Evolutionary conservation across 495 filamentous ascomycete genomes (phyloP), one percentile per base, ranked within the genome.

Genomic region (Annulohypoxylon stygium): DNA sequence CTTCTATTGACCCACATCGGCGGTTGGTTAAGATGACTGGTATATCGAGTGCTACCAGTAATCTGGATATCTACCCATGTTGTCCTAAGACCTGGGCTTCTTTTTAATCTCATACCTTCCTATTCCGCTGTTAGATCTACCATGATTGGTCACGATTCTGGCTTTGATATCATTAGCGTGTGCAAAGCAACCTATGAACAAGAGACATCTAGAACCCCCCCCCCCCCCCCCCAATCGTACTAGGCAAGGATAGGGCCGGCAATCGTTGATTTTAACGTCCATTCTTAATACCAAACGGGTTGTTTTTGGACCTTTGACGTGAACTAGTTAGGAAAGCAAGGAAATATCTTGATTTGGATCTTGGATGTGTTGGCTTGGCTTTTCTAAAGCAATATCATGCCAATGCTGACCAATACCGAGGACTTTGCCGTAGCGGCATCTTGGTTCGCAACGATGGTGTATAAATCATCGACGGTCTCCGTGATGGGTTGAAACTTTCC

Each of bases 221-320:
- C 20, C 0, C 20, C 20, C 47, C 20, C 12, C 8, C 45, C 20
- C 0, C 20, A 23, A 65, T 45, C 20, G 10, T 57, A 67, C 30
- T 58, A 23, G n/a, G 6, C n/a, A 48, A 50, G 30, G 34, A 59
- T 64, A 72, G 53, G 63, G 62, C 70, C 63, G 70, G 48, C 25
- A 68, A 25, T 45, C 51, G 70, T 37, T 71, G 62, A 71, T 61
- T 11, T 30, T 67, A 26, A 23, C 25, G 14, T 26, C 18, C 2
- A 45, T 18, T 43, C 30, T 0, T 25, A 34, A 18, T 20, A 45
- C 14, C 26, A 33, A 54, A 10, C 4, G 61, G 53, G n/a, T 2
- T 34, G 30, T 20, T 47, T 30, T 20, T 9, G 14, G 2, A 20
- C 8, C 1, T 39, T 58, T 16, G 30, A 39, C 54, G 4, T 58